phyloP scores from a whole-genome alignment of 805 yeast genomes.

The Saccharomycopsis selenospora region DNA sequence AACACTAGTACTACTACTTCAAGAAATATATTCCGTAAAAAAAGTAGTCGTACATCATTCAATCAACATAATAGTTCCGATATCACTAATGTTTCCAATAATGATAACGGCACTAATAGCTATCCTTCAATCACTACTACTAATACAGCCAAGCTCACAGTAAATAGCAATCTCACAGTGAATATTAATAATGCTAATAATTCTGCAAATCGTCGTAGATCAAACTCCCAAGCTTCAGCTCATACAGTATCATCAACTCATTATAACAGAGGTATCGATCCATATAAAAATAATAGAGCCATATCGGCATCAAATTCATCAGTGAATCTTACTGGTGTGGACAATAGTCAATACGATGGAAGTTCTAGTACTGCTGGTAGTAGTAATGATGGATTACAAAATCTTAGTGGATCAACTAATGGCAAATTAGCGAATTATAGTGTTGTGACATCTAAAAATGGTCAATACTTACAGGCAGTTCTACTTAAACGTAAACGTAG shows the following conservation, averaged over 20 bases:
- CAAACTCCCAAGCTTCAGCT: slow-evolving; percentile 11
- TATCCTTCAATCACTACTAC: too few relatives aligned
- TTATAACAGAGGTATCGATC: not conserved
- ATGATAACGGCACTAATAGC: slow-evolving; percentile 21
- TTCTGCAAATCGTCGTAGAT: not conserved
- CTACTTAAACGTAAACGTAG: slow-evolving; percentile 68
- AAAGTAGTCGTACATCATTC: slow-evolving; percentile 8
- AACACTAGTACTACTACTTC: not conserved
- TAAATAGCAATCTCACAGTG: too few relatives aligned
- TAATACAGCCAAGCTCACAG: too few relatives aligned
- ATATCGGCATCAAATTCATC: not conserved
- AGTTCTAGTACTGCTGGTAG: too few relatives aligned
- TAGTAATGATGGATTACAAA: slow-evolving; percentile 18
- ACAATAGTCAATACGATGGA: slow-evolving; percentile 14
- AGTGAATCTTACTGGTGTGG: slow-evolving; percentile 8
- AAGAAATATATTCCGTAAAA: slow-evolving; percentile 1
- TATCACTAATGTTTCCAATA: not conserved
- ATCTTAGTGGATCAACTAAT: slow-evolving; percentile 23
- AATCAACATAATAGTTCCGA: not conserved
- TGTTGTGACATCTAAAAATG: slow-evolving; percentile 43
- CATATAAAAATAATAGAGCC: not conserved
- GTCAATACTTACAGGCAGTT: slow-evolving; percentile 70
- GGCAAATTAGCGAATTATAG: slow-evolving; percentile 21
- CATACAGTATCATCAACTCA: not conserved
- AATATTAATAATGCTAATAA: not conserved